Conservation (phyloP, 768 basidiomycete genomes). For the Candolleomyces eurysporus region DNA sequence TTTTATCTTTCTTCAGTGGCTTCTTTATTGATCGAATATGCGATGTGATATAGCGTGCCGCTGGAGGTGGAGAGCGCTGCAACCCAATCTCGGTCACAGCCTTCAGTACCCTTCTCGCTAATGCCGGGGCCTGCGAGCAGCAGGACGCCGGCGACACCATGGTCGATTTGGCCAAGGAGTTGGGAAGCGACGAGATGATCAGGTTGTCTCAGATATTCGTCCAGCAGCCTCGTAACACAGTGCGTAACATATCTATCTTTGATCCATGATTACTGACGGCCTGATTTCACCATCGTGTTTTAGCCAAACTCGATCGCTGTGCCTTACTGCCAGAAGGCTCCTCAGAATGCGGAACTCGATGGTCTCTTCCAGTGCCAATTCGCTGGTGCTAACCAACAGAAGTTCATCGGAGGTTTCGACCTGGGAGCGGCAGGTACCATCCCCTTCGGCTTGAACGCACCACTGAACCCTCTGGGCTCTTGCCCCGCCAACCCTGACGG, state of each 20-base stretch:
- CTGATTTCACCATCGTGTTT: conserved; percentile 18
- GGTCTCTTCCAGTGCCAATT: conserved; percentile 58
- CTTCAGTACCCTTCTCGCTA: conserved; percentile 60
- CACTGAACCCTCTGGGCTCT: conserved; percentile 42
- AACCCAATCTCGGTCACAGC: conserved; percentile 55
- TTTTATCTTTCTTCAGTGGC: conserved; percentile 1
- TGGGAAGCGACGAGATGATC: conserved; percentile 45
- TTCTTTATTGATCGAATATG: background rate
- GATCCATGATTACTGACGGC: background rate
- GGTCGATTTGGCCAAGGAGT: conserved; percentile 43
- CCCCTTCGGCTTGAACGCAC: conserved; percentile 38
- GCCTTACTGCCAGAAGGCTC: conserved; percentile 50
- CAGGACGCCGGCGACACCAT: conserved; percentile 54
- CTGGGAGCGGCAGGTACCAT: conserved; percentile 36
- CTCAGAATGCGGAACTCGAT: conserved; percentile 45
- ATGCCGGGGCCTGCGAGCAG: conserved; percentile 51
- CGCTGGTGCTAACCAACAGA: conserved; percentile 36
- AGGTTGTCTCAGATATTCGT: conserved; percentile 44
- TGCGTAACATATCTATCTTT: conserved; percentile 19
- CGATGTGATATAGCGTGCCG: conserved; percentile 37
- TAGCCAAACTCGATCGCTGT: conserved; percentile 45
- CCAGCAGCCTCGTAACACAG: conserved; percentile 51
- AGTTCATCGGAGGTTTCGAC: conserved; percentile 39
- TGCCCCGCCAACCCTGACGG: conserved; percentile 44
- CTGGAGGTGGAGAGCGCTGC: conserved; percentile 57